A percentile compares a stretch with the other conserved stretches of the same genome.
phyloP scores from a whole-genome alignment of 257 asterid genomes.

The Penstemon newberryi region DNA sequence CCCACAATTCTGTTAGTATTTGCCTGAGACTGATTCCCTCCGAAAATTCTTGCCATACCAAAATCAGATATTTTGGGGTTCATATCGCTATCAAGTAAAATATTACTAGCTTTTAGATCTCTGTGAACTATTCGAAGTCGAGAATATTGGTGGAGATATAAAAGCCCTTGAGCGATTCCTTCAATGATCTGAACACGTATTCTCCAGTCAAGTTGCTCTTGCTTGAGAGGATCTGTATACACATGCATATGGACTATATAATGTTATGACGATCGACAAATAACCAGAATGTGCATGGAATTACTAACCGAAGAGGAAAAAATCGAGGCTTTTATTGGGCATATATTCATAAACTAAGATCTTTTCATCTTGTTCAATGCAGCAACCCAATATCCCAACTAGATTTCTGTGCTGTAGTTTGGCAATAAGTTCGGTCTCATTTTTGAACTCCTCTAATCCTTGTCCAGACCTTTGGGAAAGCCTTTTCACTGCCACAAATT shows the following conservation, averaged over 20 bases:
- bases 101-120: conserved; percentile 31
- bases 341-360: conserved; percentile 9
- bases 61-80: conserved; percentile 28
- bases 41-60: conserved; percentile 32
- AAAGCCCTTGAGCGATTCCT: conserved; percentile 33
- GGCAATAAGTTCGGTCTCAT: conserved; percentile 50
- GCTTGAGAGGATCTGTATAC: background rate
- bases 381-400: conserved; percentile 52
- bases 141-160: conserved; percentile 33
- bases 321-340: conserved; percentile 17
- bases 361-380: conserved; percentile 33
- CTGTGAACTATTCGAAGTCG: conserved; percentile 29
- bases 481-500: conserved; percentile 50
- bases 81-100: conserved; percentile 29
- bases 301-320: conserved; percentile 19
- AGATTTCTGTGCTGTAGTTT: conserved; percentile 56
- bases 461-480: conserved; percentile 51
- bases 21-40: conserved; percentile 25
- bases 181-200: conserved; percentile 26
- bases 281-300: background rate
- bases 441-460: conserved; percentile 56
- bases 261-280: background rate
- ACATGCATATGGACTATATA: background rate
- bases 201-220: conserved; percentile 25
- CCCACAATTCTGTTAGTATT: conserved; percentile 31